A percentile compares a stretch with the other conserved stretches of the same genome.
Evolutionary conservation across 2,329 filamentous ascomycete species (phyloP).

Genomic region (Fusarium camptoceras): DNA sequence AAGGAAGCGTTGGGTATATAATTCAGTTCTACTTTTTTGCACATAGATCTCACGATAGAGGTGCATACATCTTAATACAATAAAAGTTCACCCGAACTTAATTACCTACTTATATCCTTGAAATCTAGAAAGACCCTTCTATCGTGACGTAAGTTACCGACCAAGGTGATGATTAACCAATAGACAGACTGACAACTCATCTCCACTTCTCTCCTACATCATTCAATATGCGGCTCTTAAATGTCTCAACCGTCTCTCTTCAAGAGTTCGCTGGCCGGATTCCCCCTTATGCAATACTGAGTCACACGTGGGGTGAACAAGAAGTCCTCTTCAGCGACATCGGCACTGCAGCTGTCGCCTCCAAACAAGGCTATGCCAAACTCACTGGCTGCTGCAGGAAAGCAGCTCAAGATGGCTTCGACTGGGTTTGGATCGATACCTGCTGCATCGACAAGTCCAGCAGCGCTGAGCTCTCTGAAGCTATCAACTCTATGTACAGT

Average conservation of each 20-base stretch:
- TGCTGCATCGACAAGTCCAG: conserved; percentile 32
- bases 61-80: conserved; percentile 38
- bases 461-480: conserved; percentile 21
- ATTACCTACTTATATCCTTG: background rate
- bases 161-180: background rate
- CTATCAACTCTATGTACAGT: conserved; percentile 23
- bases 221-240: conserved; percentile 13
- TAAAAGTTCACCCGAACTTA: conserved; percentile 20
- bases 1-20: conserved; percentile 38
- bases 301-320: conserved; percentile 20
- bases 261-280: conserved; percentile 9
- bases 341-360: background rate
- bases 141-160: background rate
- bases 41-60: conserved; percentile 31
- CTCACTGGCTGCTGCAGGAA: conserved; percentile 6
- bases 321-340: conserved; percentile 16
- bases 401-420: conserved; percentile 16
- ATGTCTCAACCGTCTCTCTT: conserved; percentile 12
- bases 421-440: conserved; percentile 19
- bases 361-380: conserved; percentile 13
- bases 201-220: background rate
- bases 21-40: conserved; percentile 34
- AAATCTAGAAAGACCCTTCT: background rate
- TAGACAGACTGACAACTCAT: background rate
- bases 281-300: conserved; percentile 20